phyloP scores from a whole-genome alignment of 345 rosid genomes.

The Rubroshorea leprosula region DNA sequence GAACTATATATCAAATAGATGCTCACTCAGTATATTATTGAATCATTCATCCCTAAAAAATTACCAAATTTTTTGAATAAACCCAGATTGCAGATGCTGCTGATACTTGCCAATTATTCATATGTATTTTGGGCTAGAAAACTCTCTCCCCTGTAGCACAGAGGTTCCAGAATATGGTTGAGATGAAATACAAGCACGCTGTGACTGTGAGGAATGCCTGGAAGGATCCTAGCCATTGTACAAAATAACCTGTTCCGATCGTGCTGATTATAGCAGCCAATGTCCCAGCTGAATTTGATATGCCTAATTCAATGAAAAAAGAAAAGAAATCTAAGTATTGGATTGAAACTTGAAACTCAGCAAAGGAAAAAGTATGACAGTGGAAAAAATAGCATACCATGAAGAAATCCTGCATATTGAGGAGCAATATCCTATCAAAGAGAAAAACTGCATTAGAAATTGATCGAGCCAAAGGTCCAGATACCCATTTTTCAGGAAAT shows the following conservation, averaged over 20 bases:
- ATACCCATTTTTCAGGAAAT: neutral
- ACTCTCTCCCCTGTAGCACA: conserved; percentile 82
- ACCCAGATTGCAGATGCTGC: too few species aligned
- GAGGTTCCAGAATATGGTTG: conserved; percentile 67
- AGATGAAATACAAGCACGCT: conserved; percentile 64
- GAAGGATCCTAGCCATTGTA: conserved; percentile 83
- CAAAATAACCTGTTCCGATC: conserved; percentile 88
- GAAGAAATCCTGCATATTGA: conserved; percentile 74
- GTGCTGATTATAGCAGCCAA: conserved; percentile 92
- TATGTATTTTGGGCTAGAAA: conserved; percentile 27
- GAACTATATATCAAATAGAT: too few species aligned
- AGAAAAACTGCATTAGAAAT: conserved; percentile 3
- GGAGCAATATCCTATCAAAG: conserved; percentile 91
- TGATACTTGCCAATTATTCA: neutral
- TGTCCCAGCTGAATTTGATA: conserved; percentile 85
- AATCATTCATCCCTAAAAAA: neutral
- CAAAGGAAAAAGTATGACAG: neutral
- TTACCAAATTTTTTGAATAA: neutral
- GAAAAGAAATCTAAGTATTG: neutral
- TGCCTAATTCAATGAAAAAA: conserved; percentile 37
- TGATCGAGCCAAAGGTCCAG: neutral
- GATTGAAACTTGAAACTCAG: too few species aligned
- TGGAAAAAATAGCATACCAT: conserved; percentile 37
- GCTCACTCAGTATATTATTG: too few species aligned
- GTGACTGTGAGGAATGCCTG: conserved; percentile 80